Base-by-base conservation (phyloP, 352 stramenopile species). In the Phytophthora megakarya region DNA sequence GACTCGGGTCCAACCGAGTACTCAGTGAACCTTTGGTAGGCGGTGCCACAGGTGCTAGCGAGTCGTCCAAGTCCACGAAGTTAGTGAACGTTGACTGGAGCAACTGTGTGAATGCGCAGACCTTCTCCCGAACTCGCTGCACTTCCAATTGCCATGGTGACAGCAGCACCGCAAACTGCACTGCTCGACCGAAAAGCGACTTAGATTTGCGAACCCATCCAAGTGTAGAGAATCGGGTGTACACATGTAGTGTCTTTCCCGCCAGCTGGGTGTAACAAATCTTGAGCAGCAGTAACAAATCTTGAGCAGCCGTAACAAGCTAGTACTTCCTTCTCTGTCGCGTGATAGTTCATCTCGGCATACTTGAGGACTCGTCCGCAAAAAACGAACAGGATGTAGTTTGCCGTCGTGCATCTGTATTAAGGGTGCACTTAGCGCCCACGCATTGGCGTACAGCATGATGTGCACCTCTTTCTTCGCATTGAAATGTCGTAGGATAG, bases 121-220 rank as follows among this genome's bases (percentile, higher is more conserved):
- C 60, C 2, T 53, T 26, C 13, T 48, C 28, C n/a, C 39, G 22
- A 2, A 38, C 16, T 2, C 18, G 15, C 10, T 40, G 10, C 10
- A 40, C 28, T 18, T 7, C 39, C 1, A 71, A 18, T 1, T 54
- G 10, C 50, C 61, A 67, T 0, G 28, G 55, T 0, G 67, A 68
- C 7, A 69, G 37, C 32, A 72, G 12, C 2, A 48, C 53, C 1
- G 68, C 48, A 22, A 65, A 70, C 3, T 65, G 64, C 0, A 70
- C 15, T 0, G n/a, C n/a, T n/a, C n/a, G n/a, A n/a, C n/a, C n/a
- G 21, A 12, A 64, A 57, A 73, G 25, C 0, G 68, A 26, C 25
- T 62, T 70, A 0, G 59, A 65, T 15, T 42, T 15, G 35, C 52
- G 46, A 0, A 76, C 11, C 58, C 64, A 76, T n/a, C 65, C 60